phyloP scores from a whole-genome alignment of 169 alveolate genomes.

The Perkinsus olseni region DNA sequence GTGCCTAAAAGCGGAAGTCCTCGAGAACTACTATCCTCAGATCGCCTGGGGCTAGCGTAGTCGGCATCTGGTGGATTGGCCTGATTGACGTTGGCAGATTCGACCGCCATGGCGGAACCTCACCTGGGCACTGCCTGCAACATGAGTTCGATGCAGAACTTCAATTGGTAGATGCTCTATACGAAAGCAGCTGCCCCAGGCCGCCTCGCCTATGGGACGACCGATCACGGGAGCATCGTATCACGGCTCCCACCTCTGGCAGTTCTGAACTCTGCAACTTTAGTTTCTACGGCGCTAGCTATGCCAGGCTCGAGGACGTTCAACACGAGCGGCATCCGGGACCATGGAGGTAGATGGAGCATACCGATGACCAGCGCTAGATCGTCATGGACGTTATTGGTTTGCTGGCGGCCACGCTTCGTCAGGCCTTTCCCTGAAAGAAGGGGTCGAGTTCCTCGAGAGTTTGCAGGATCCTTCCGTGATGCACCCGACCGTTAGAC shows the following conservation, averaged over 20 bases:
- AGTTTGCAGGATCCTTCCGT: too few relatives aligned
- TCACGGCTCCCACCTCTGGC: background rate
- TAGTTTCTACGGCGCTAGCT: background rate
- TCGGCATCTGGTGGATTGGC: too few relatives aligned
- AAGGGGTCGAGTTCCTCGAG: background rate
- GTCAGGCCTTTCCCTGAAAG: background rate
- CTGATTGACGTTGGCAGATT: background rate
- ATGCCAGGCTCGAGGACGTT: background rate
- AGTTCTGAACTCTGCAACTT: background rate
- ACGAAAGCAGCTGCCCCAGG: background rate
- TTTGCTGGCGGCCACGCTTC: background rate
- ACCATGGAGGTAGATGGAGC: background rate
- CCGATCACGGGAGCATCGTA: background rate
- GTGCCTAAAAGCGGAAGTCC: background rate
- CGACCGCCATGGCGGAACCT: background rate
- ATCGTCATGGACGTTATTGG: background rate
- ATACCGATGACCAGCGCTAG: background rate
- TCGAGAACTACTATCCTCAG: background rate
- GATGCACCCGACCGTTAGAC: too few relatives aligned
- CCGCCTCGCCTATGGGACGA: background rate
- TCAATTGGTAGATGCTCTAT: background rate
- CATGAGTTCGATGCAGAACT: background rate
- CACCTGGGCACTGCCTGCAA: background rate
- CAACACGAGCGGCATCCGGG: background rate
- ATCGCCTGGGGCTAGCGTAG: too few relatives aligned